These are phyloP conservation scores for Solanum acaule DNA, from an alignment of 257 asterid genomes.

Conservation along the genomic window DNA sequence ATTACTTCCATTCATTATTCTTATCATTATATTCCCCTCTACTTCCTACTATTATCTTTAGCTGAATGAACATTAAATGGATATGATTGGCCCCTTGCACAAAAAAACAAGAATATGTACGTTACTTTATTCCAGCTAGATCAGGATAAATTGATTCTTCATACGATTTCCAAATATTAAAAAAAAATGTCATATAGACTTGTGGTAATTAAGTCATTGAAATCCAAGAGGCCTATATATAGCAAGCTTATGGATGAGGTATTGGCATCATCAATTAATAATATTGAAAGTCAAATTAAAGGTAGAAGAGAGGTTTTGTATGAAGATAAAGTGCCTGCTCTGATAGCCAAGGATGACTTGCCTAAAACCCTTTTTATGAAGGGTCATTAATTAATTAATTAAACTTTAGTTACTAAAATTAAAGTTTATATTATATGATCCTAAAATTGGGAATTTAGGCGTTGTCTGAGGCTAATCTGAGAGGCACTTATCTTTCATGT, in stretches of 20 bases:
- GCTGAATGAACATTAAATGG: background rate
- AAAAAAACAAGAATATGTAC: background rate
- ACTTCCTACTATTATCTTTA: background rate
- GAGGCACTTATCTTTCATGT: conserved; percentile 35
- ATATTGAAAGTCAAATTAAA: background rate
- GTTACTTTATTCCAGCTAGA: background rate
- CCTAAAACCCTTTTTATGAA: conserved; percentile 18
- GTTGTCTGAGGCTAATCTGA: conserved; percentile 36
- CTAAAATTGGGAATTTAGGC: conserved; percentile 16
- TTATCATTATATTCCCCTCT: background rate
- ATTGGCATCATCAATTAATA: background rate
- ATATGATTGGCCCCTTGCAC: background rate
- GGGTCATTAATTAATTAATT: background rate
- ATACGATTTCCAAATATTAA: background rate
- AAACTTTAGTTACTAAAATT: background rate
- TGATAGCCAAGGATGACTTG: conserved; percentile 70
- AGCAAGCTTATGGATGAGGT: background rate
- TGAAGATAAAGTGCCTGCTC: conserved; percentile 37
- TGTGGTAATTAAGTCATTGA: background rate
- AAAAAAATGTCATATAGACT: background rate
- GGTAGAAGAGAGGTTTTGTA: conserved; percentile 31
- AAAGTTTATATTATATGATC: background rate
- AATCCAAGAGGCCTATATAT: background rate
- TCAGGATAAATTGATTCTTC: background rate
- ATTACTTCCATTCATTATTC: background rate